phyloP scores from a whole-genome alignment of 129 eudicot genomes.

The Chrysanthemum seticuspe region DNA sequence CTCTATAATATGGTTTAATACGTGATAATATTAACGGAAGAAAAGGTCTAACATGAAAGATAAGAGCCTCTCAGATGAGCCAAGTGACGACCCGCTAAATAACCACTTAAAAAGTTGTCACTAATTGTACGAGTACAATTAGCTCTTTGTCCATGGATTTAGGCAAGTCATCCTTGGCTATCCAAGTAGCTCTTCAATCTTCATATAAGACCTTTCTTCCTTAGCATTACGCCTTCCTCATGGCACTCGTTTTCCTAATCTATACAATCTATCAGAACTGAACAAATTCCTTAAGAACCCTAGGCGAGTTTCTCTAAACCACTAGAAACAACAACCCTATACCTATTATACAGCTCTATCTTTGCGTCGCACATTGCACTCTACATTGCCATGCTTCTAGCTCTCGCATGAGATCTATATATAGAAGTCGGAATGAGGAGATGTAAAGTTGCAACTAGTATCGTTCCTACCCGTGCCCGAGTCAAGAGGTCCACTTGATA shows the following conservation, averaged over 20 bases:
- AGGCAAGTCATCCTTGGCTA: constrained; percentile 88
- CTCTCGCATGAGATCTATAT: constrained; percentile 20
- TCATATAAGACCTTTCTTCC: constrained; percentile 58
- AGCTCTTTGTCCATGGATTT: constrained; percentile 21
- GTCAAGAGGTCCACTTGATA: constrained; percentile 24
- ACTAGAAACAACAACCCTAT: background rate
- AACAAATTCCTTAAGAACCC: background rate
- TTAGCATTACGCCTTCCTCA: background rate
- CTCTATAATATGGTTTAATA: too few species aligned
- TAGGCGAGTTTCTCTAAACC: background rate
- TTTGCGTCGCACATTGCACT: constrained; percentile 11
- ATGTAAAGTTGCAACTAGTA: constrained; percentile 29
- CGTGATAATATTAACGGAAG: constrained; percentile 19
- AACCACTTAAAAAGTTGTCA: constrained; percentile 25
- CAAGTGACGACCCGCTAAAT: constrained; percentile 36
- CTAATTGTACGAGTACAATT: constrained; percentile 9
- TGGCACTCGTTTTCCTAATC: background rate
- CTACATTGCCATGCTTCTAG: constrained; percentile 17
- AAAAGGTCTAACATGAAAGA: constrained; percentile 58
- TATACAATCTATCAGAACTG: background rate
- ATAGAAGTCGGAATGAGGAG: constrained; percentile 15
- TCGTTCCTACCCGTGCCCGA: constrained; percentile 14
- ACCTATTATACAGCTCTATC: background rate
- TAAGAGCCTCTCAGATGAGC: constrained; percentile 41
- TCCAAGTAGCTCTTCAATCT: constrained; percentile 44